Evolutionary conservation across 768 basidiomycete species (phyloP).

Genomic region (Asterophora lycoperdoides): DNA sequence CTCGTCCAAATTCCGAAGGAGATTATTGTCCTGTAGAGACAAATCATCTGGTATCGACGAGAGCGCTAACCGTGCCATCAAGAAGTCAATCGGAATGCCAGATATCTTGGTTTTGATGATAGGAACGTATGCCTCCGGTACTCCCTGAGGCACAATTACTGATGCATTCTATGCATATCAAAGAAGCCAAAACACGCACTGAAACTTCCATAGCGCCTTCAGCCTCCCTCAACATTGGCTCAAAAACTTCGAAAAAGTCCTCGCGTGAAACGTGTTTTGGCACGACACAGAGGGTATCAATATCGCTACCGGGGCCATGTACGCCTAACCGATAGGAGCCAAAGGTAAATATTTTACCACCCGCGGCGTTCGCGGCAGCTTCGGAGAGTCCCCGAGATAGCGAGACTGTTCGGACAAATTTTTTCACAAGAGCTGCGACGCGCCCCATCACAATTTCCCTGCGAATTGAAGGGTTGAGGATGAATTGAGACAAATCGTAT

Average conservation of each 20-base stretch:
- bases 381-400: constrained; percentile 82
- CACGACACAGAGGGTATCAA: constrained; percentile 97
- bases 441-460: constrained; percentile 94
- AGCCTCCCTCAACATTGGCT: constrained; percentile 77
- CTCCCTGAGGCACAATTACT: constrained; percentile 54
- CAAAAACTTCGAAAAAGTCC: constrained; percentile 92
- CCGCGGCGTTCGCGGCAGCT: constrained; percentile 80
- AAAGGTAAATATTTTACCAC: constrained; percentile 98
- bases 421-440: constrained; percentile 83
- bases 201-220: constrained; percentile 87
- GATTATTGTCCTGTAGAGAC: constrained; percentile 84
- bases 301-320: constrained; percentile 93
- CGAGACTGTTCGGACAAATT: constrained; percentile 85
- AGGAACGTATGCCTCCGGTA: constrained; percentile 95
- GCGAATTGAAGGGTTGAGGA: constrained; percentile 19
- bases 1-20: constrained; percentile 91
- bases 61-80: constrained; percentile 85
- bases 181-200: constrained; percentile 45
- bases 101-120: constrained; percentile 89
- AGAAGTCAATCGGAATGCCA: constrained; percentile 90
- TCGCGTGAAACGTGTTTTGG: constrained; percentile 94
- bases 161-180: not conserved
- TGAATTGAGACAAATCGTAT: constrained; percentile 9
- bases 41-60: constrained; percentile 91
- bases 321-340: constrained; percentile 98